Base-by-base conservation (phyloP, 805 yeast genomes). In the Schwanniomyces polymorphus region DNA sequence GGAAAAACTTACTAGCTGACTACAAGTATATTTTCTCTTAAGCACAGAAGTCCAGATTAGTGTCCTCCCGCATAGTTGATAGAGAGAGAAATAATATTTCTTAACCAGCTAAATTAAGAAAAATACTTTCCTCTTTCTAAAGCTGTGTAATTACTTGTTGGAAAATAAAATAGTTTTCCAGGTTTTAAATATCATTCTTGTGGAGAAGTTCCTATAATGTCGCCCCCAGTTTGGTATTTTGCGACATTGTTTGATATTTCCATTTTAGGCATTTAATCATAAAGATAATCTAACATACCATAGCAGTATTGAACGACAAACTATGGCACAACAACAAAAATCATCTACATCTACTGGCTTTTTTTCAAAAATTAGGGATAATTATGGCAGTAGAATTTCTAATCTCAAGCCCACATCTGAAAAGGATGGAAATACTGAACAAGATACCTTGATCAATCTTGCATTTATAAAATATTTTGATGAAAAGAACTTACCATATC, bases 391-490 rank as follows among this genome's bases (percentile, higher is more conserved):
- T 43, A 68, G 69, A 54, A 68, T 73, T 42, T 65, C 75, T 12
- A 68, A 63, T 39, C 58, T 73, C 31, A 63, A 74, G 2, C 48
- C 71, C 8, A 53, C 68, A 12, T 46, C 59, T 9, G 78, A 73
- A 33, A 67, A 64, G 38, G 78, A 73, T 56, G 78, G 78, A 5
- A 44, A 47, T 42, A 47, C 63, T 2, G 72, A 64, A 33, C 66
- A 67, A 41, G 74, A 68, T 27, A 73, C 78, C 0, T 60, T 73
- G 45, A 65, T 73, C 51, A 77, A 73, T 59, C 65, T 68, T 49
- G 76, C 78, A 2, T 72, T 73, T 49, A 72, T 71, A 34, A 65
- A 64, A 43, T 69, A 67, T 53, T 73, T 59, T 45, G 74, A 72
- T 44, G 25, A 54, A 6, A 57, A 56, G 16, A 52, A 57, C 29